Percentiles rank a stretch among this genome's conserved stretches.
Evolutionary conservation across 2,329 filamentous ascomycete species (phyloP).

Genomic region (Cytospora piceae): DNA sequence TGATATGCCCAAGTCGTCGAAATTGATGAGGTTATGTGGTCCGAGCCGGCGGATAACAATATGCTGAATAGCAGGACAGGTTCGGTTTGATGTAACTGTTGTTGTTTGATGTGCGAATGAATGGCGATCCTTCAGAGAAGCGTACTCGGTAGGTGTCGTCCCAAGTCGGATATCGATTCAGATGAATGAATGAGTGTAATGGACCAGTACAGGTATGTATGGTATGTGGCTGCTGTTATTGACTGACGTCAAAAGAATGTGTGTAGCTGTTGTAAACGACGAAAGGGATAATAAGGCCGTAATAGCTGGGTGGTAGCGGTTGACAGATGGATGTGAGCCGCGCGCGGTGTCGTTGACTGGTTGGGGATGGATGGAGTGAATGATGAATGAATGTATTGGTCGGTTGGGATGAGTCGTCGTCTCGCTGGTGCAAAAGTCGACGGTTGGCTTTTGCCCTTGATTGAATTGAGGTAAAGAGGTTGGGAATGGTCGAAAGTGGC

Average conservation of each 20-base stretch:
- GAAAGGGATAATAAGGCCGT: not conserved
- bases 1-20: constrained; percentile 13
- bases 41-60: constrained; percentile 28
- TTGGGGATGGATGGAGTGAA: constrained; percentile 4
- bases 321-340: constrained; percentile 6
- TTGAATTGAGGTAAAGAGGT: constrained; percentile 1
- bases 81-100: constrained; percentile 13
- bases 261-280: constrained; percentile 17
- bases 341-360: not conserved
- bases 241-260: constrained; percentile 22
- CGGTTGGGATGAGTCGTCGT: not conserved
- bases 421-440: not conserved
- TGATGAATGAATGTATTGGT: constrained; percentile 2
- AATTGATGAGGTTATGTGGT: constrained; percentile 25
- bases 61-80: constrained; percentile 16
- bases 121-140: constrained; percentile 14
- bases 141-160: constrained; percentile 14
- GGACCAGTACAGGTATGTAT: constrained; percentile 12
- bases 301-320: not conserved
- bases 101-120: constrained; percentile 17
- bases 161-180: constrained; percentile 3
- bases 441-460: constrained; percentile 11
- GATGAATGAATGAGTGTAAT: constrained; percentile 13
- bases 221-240: constrained; percentile 23
- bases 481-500: not conserved